Conservation (phyloP, 352 stramenopile genomes). For the Peronospora farinosa region DNA sequence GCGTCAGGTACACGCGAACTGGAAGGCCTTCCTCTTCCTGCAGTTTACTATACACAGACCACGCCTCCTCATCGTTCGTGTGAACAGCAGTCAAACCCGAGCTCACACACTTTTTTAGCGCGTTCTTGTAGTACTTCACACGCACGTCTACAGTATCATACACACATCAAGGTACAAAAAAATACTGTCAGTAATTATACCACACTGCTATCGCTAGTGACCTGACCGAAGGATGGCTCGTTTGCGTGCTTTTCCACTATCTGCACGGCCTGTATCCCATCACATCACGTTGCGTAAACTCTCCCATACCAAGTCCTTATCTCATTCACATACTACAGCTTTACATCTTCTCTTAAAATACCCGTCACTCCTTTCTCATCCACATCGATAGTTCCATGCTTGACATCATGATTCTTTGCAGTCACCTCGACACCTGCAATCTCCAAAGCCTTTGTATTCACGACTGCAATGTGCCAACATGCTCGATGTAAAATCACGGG, state of each 20-base stretch:
- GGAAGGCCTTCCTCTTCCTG: slow-evolving; percentile 49
- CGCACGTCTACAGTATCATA: slow-evolving; percentile 36
- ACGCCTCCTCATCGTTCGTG: slow-evolving; percentile 80
- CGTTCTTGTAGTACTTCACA: slow-evolving; percentile 49
- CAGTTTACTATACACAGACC: slow-evolving; percentile 73
- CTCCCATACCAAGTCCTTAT: not conserved
- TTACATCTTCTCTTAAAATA: slow-evolving; percentile 63
- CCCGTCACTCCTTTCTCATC: slow-evolving; percentile 58
- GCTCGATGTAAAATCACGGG: slow-evolving; percentile 82
- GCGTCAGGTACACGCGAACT: slow-evolving; percentile 75
- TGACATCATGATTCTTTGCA: slow-evolving; percentile 25
- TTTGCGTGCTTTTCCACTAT: slow-evolving; percentile 67
- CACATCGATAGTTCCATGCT: slow-evolving; percentile 55
- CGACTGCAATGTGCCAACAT: slow-evolving; percentile 86
- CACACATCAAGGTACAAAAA: not conserved
- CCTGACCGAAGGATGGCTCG: slow-evolving; percentile 58
- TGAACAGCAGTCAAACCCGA: slow-evolving; percentile 81
- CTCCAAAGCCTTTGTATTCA: slow-evolving; percentile 82
- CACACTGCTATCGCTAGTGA: not conserved
- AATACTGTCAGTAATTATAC: not conserved
- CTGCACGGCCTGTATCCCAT: slow-evolving; percentile 43
- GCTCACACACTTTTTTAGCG: slow-evolving; percentile 59
- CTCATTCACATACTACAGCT: not conserved
- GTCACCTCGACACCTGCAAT: slow-evolving; percentile 46
- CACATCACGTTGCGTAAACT: slow-evolving; percentile 1